These are phyloP conservation scores for Arxiozyma telluris DNA, from an alignment of 1,139 yeast genomes.

Conservation along the genomic window DNA sequence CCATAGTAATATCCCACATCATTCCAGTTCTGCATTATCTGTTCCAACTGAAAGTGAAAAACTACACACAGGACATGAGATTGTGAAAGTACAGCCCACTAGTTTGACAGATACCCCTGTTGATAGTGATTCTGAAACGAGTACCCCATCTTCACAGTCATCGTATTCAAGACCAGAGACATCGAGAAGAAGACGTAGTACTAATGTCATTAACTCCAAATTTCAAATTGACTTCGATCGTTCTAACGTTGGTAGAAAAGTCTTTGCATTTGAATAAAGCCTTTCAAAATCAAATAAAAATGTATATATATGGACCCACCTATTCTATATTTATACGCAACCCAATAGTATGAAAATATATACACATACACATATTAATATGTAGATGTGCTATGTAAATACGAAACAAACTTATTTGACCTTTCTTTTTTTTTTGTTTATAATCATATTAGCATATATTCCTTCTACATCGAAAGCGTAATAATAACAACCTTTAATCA, in stretches of 20 bases:
- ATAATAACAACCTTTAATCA: too few relatives aligned
- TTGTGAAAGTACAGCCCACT: constrained; percentile 15
- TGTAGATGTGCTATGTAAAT: background rate
- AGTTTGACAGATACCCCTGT: constrained; percentile 7
- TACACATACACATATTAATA: background rate
- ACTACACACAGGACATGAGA: constrained; percentile 24
- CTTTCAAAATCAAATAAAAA: background rate
- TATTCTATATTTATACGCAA: background rate
- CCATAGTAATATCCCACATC: constrained; percentile 4
- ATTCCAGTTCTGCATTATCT: constrained; percentile 16
- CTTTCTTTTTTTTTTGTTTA: too few relatives aligned
- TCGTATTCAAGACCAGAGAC: constrained; percentile 11
- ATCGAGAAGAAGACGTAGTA: constrained; percentile 10
- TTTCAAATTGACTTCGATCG: constrained; percentile 35
- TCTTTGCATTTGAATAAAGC: constrained; percentile 21
- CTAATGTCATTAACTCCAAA: constrained; percentile 24
- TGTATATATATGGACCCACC: background rate
- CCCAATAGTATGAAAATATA: background rate
- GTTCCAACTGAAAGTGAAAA: constrained; percentile 25
- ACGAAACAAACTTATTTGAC: too few relatives aligned
- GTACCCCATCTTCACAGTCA: constrained; percentile 3
- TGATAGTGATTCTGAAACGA: constrained; percentile 6
- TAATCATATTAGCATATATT: too few relatives aligned
- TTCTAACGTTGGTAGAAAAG: constrained; percentile 33
- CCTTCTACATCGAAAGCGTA: too few relatives aligned